Conservation (phyloP, 495 filamentous ascomycete genomes). For the Tetracladium setigerum region DNA sequence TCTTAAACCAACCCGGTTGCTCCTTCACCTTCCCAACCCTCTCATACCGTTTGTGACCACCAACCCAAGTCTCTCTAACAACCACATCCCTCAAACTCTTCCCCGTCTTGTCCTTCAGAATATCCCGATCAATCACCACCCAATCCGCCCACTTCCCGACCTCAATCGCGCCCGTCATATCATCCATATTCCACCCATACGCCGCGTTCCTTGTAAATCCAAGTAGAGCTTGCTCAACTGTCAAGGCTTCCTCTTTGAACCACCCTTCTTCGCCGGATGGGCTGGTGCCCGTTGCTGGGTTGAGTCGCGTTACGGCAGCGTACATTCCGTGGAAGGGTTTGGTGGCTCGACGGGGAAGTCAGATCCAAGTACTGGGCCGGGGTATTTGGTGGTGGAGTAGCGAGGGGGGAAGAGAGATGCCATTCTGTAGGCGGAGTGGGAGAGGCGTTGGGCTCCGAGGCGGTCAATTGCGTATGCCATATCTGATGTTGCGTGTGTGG, state of each 20-base stretch:
- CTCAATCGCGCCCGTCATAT: conserved; percentile 41
- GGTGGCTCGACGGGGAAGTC: conserved; percentile 63
- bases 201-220: conserved; percentile 49
- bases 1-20: conserved; percentile 37
- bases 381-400: conserved; percentile 1
- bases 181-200: conserved; percentile 39
- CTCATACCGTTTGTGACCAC: conserved; percentile 34
- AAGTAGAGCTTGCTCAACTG: conserved; percentile 40
- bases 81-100: conserved; percentile 37
- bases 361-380: conserved; percentile 44
- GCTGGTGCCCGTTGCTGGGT: conserved; percentile 40
- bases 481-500: conserved; percentile 60
- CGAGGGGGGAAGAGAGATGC: conserved; percentile 32
- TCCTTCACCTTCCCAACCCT: conserved; percentile 23
- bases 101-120: conserved; percentile 30
- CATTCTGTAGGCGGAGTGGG: conserved; percentile 50
- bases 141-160: conserved; percentile 52
- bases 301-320: conserved; percentile 48
- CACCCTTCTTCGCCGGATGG: conserved; percentile 40
- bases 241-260: conserved; percentile 45
- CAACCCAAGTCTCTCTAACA: conserved; percentile 60
- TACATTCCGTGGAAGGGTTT: conserved; percentile 52
- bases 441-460: conserved; percentile 41
- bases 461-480: conserved; percentile 49
- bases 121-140: conserved; percentile 47